Conservation (phyloP, 2,329 filamentous ascomycete genomes). For the Paraphaeosphaeria sporulosa region DNA sequence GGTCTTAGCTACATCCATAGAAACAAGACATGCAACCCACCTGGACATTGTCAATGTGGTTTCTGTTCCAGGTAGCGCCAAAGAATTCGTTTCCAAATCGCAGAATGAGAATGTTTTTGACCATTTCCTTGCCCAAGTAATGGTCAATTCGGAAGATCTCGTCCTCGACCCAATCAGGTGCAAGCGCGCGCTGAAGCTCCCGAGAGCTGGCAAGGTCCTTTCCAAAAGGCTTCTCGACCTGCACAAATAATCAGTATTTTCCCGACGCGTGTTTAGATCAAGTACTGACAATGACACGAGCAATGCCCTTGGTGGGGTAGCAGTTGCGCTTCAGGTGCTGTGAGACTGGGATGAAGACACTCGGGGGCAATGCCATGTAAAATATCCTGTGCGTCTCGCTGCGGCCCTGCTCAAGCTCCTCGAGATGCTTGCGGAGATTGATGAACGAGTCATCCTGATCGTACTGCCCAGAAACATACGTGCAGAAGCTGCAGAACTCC, state of each 20-base stretch:
- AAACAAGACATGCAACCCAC: slow-evolving; percentile 39
- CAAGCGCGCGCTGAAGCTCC: slow-evolving; percentile 91
- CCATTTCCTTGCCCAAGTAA: slow-evolving; percentile 99
- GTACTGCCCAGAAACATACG: slow-evolving; percentile 96
- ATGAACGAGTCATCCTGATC: slow-evolving; percentile 96
- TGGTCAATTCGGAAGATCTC: slow-evolving; percentile 99
- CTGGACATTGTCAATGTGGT: slow-evolving; percentile 99
- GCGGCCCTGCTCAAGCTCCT: slow-evolving; percentile 81
- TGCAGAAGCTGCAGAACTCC: slow-evolving; percentile 86
- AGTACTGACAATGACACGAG: slow-evolving; percentile 83
- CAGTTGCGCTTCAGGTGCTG: slow-evolving; percentile 97
- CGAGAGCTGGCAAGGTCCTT: slow-evolving; percentile 95
- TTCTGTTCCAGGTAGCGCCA: slow-evolving; percentile 97
- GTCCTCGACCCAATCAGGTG: slow-evolving; percentile 98
- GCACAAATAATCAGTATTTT: slow-evolving; percentile 24
- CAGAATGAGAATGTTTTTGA: slow-evolving; percentile 98
- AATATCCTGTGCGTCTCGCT: slow-evolving; percentile 91
- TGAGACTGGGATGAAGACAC: slow-evolving; percentile 96
- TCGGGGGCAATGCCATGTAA: slow-evolving; percentile 98
- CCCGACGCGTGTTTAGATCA: background rate
- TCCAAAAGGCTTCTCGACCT: slow-evolving; percentile 99
- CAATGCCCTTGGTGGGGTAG: slow-evolving; percentile 89
- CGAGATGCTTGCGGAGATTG: slow-evolving; percentile 82
- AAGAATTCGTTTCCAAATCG: slow-evolving; percentile 99
- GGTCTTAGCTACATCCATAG: slow-evolving; percentile 19